These are phyloP conservation scores for Sporisorium graminicola DNA, from an alignment of 1,284 basidiomycete species.

Conservation along the genomic window DNA sequence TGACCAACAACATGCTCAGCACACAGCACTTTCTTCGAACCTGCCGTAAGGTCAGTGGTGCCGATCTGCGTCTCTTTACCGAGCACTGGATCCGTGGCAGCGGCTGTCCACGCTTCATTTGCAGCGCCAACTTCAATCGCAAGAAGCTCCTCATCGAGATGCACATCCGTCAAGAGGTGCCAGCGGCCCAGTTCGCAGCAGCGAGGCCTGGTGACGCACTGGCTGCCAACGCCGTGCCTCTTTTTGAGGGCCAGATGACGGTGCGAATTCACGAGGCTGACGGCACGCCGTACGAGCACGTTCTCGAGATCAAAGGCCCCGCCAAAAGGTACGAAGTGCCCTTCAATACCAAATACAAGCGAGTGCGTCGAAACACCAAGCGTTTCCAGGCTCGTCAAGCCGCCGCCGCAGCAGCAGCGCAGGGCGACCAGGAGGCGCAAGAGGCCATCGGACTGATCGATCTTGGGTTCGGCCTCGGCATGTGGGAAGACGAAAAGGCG, in stretches of 20 bases:
- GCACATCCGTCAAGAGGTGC: constrained; percentile 87
- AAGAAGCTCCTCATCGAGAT: constrained; percentile 99
- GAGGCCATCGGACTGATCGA: constrained; percentile 95
- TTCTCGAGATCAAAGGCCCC: constrained; percentile 86
- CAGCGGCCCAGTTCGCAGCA: constrained; percentile 74
- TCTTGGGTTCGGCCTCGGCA: constrained; percentile 92
- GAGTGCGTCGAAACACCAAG: constrained; percentile 92
- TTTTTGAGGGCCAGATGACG: constrained; percentile 85
- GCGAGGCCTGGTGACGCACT: constrained; percentile 63
- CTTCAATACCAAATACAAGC: constrained; percentile 99
- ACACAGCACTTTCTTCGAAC: constrained; percentile 91
- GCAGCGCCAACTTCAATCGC: constrained; percentile 91
- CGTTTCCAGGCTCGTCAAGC: constrained; percentile 93
- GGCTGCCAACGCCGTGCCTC: constrained; percentile 71
- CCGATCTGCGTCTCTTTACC: constrained; percentile 86
- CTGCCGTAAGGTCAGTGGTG: constrained; percentile 87
- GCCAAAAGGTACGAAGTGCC: constrained; percentile 96
- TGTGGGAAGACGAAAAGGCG: constrained; percentile 85
- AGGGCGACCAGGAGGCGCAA: constrained; percentile 77
- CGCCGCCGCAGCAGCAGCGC: constrained; percentile 90
- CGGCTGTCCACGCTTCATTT: constrained; percentile 91
- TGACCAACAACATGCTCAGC: constrained; percentile 82
- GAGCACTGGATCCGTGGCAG: constrained; percentile 99
- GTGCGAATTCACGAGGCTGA: constrained; percentile 99
- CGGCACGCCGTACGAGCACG: constrained; percentile 98